Evolutionary conservation across 2,329 filamentous ascomycete species (phyloP).

Genomic region (Monosporascus cannonballus): DNA sequence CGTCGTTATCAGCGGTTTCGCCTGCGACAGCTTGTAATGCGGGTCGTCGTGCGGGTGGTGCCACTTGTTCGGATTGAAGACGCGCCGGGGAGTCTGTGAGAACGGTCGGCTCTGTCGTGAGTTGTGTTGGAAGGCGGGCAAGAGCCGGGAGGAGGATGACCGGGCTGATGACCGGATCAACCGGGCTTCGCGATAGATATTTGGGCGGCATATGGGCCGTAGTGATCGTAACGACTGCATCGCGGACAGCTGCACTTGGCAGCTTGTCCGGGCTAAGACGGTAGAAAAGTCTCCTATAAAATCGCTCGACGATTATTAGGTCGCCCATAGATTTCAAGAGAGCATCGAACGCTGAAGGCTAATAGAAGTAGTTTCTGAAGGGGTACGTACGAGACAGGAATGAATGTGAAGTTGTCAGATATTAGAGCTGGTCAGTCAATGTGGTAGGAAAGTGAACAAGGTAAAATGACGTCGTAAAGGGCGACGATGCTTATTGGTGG

Average conservation of each 20-base stretch:
- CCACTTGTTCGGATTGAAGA: slow-evolving; percentile 15
- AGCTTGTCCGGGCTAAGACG: not conserved
- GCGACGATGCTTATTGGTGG: too few species aligned
- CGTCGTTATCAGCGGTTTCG: slow-evolving; percentile 33
- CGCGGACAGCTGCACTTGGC: not conserved
- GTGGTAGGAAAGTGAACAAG: too few species aligned
- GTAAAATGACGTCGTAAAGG: too few species aligned
- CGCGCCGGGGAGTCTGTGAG: slow-evolving; percentile 9
- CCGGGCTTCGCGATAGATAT: not conserved
- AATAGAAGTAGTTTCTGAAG: too few species aligned
- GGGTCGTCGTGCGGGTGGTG: slow-evolving; percentile 13
- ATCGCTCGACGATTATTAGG: too few species aligned
- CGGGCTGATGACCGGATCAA: not conserved
- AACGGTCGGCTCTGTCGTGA: slow-evolving; percentile 6
- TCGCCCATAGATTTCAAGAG: too few species aligned
- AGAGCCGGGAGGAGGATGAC: not conserved
- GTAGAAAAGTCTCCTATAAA: too few species aligned
- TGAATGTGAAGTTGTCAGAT: too few species aligned
- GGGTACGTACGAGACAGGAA: too few species aligned
- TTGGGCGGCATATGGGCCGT: slow-evolving; percentile 5
- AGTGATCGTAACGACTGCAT: slow-evolving; percentile 15
- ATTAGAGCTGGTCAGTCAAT: too few species aligned
- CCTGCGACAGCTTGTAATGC: slow-evolving; percentile 12
- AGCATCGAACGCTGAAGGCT: too few species aligned
- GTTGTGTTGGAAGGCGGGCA: slow-evolving; percentile 1